Evolutionary conservation across 345 rosid species (phyloP).

Genomic region (Salix exigua): DNA sequence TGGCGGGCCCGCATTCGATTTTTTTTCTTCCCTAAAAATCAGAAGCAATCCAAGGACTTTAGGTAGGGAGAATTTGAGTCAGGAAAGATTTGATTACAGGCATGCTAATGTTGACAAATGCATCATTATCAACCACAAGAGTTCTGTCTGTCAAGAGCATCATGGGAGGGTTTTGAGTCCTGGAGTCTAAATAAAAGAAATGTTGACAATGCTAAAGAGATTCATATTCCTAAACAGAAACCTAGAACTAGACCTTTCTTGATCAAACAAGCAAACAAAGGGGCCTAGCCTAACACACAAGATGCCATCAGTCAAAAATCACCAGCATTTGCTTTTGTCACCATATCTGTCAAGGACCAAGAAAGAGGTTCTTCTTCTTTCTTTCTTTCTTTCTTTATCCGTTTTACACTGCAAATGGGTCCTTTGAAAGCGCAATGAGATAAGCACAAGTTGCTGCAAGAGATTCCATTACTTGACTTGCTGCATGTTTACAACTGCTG

Average conservation of each 20-base stretch:
- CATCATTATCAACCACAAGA: neutral
- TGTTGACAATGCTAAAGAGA: neutral
- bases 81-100: neutral
- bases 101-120: neutral
- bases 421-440: neutral
- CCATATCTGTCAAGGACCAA: neutral
- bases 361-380: neutral
- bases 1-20: neutral
- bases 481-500: neutral
- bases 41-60: neutral
- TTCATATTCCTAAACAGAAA: neutral
- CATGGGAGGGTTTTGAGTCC: neutral
- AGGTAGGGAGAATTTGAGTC: neutral
- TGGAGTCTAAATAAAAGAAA: neutral
- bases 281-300: neutral
- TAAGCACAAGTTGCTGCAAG: neutral
- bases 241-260: neutral
- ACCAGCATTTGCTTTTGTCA: neutral
- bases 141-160: constrained; percentile 2
- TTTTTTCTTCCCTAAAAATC: neutral
- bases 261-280: neutral
- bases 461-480: neutral
- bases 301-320: neutral
- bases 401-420: neutral
- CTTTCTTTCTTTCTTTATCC: neutral